Evolutionary conservation across 208 protist genomes (phyloP).

Genomic region (Acanthamoeba culbertsoni): DNA sequence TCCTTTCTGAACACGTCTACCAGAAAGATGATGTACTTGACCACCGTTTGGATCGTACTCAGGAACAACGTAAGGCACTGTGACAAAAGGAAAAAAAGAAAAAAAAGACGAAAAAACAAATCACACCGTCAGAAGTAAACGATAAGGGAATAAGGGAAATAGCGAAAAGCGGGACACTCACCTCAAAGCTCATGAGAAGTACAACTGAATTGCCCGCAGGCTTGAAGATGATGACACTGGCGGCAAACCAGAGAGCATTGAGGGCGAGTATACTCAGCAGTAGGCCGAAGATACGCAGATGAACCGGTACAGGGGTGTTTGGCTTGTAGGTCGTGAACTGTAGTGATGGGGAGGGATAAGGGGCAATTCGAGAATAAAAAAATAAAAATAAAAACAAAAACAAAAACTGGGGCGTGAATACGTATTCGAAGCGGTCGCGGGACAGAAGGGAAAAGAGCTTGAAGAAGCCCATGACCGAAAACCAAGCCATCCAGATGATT

Average conservation of each 20-base stretch:
- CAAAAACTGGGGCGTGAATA: neutral
- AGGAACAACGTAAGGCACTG: conserved; percentile 54
- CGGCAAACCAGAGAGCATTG: neutral
- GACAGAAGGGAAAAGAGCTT: conserved; percentile 30
- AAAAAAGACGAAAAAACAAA: neutral
- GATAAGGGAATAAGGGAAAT: neutral
- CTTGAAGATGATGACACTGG: neutral
- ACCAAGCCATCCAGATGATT: conserved; percentile 27
- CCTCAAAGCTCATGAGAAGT: conserved; percentile 58
- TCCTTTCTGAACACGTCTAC: neutral
- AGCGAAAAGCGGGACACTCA: neutral
- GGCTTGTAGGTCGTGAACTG: conserved; percentile 24
- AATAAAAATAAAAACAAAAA: neutral
- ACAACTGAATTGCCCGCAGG: neutral
- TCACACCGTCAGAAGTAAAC: neutral
- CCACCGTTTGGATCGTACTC: conserved; percentile 36
- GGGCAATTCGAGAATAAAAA: neutral
- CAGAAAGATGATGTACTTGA: conserved; percentile 13
- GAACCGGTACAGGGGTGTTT: neutral
- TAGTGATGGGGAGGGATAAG: neutral
- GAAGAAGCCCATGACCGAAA: conserved; percentile 41
- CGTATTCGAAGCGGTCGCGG: conserved; percentile 45
- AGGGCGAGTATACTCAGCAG: neutral
- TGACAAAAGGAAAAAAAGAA: neutral
- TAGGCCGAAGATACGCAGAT: neutral